A percentile compares a stretch with the other conserved stretches of the same genome.
These are phyloP conservation scores for Crassisporium funariophilum DNA, from an alignment of 768 basidiomycete species.

Conservation along the genomic window DNA sequence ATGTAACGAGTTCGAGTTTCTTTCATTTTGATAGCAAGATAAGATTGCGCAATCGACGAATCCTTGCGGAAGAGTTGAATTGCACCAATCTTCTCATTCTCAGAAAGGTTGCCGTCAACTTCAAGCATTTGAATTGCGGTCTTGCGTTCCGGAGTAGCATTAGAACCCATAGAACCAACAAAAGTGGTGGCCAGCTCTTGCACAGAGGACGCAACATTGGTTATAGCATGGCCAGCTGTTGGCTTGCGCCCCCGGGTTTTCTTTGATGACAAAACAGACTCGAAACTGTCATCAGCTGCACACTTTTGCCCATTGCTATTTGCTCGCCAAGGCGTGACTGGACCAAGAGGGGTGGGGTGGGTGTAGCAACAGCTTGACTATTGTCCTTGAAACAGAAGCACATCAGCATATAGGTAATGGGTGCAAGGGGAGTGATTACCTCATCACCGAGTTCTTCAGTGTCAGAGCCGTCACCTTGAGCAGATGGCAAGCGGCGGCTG, in stretches of 20 bases:
- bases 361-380: not conserved
- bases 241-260: not conserved
- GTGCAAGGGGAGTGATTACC: not conserved
- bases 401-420: not conserved
- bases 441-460: not conserved
- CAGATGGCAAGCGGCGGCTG: not conserved
- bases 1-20: conserved; percentile 12
- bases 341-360: not conserved
- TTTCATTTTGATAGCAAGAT: conserved; percentile 20
- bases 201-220: conserved; percentile 20
- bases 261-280: not conserved
- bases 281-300: not conserved
- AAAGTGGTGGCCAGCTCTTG: conserved; percentile 16
- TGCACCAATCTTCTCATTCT: conserved; percentile 15
- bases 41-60: conserved; percentile 14
- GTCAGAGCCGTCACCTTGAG: not conserved
- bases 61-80: conserved; percentile 19
- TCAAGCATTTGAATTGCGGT: conserved; percentile 18
- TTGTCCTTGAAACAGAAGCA: not conserved
- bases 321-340: not conserved
- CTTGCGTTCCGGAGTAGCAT: conserved; percentile 9
- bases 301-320: not conserved
- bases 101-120: conserved; percentile 21
- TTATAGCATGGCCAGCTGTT: conserved; percentile 9
- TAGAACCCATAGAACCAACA: conserved; percentile 1